Evolutionary conservation across 257 asterid species (phyloP), one percentile per base, ranked within the genome.

Genomic region (Penstemon eatonii): DNA sequence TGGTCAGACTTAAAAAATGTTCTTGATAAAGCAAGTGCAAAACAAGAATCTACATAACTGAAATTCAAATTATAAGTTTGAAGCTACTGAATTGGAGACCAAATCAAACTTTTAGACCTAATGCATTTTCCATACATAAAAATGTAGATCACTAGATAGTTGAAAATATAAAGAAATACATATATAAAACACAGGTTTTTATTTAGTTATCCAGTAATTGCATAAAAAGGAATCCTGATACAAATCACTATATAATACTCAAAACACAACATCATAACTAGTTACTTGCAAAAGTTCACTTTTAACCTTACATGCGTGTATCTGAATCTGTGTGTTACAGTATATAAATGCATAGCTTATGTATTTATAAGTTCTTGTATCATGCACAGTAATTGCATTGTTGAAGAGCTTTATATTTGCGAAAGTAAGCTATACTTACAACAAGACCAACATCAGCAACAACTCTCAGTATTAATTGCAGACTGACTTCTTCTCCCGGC

Each of bases 381-480:
- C 65, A 49, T 43, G 58, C 19, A 57, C 13, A 43, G 40, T 65
- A 69, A 47, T 71, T 55, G 59, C 54, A 63, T 18, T 12, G 33
- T 25, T 25, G 2, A 10, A 15, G 45, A 70, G 68, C 43, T 51
- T 65, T 60, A 40, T 49, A 49, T 19, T 52, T 4, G 66, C 41
- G 51, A 65, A 70, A 42, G 60, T 40, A 42, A 65, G 54, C 3
- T 70, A 43, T 74, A 83, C 97, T 84, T 78, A 93, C 99, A 69
- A 90, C 88, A 67, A 93, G 94, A 65, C 99, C 99, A 83, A 90
- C 96, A 80, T 93, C 99, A 65, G 99, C 99, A 8, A 93, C 99
- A 40, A 93, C 96, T 78, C 99, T 79, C 59, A 93, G 88, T 73
- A 93, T 88, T 80, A 93, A 75, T 81, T 93, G 95, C 85, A 93